Conservation (phyloP, 2,329 filamentous ascomycete genomes). For the Colletotrichum abscissum region DNA sequence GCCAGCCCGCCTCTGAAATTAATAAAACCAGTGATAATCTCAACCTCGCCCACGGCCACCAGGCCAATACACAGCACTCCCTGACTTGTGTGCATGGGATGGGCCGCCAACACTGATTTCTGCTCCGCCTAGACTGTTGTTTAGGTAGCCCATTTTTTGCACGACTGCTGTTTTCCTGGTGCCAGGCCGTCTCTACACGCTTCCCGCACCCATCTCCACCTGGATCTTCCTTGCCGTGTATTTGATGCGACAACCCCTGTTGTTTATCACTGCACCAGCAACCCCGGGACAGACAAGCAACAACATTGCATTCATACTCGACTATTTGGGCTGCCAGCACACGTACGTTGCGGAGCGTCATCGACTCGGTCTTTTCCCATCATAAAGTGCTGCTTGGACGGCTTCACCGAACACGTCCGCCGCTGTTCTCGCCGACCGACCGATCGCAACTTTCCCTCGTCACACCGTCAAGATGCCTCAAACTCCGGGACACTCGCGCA, state of each 20-base stretch:
- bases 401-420: neutral
- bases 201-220: conserved; percentile 12
- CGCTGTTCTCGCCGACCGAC: neutral
- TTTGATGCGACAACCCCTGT: conserved; percentile 39
- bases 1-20: conserved; percentile 1
- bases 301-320: conserved; percentile 19
- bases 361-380: conserved; percentile 5
- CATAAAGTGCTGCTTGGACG: conserved; percentile 6
- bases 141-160: conserved; percentile 4
- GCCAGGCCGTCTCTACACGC: neutral
- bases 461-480: conserved; percentile 52
- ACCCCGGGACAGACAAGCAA: conserved; percentile 30
- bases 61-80: neutral
- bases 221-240: conserved; percentile 25
- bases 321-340: conserved; percentile 10
- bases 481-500: conserved; percentile 70
- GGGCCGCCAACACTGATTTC: neutral
- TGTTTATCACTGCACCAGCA: conserved; percentile 36
- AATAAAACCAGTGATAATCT: conserved; percentile 16
- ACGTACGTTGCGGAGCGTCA: conserved; percentile 16
- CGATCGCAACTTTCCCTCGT: neutral
- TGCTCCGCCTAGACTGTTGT: conserved; percentile 5
- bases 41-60: neutral
- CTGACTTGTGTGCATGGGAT: neutral
- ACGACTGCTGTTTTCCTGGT: conserved; percentile 3